Conservation (phyloP, 495 filamentous ascomycete species). For the Penicillium cataractarum region DNA sequence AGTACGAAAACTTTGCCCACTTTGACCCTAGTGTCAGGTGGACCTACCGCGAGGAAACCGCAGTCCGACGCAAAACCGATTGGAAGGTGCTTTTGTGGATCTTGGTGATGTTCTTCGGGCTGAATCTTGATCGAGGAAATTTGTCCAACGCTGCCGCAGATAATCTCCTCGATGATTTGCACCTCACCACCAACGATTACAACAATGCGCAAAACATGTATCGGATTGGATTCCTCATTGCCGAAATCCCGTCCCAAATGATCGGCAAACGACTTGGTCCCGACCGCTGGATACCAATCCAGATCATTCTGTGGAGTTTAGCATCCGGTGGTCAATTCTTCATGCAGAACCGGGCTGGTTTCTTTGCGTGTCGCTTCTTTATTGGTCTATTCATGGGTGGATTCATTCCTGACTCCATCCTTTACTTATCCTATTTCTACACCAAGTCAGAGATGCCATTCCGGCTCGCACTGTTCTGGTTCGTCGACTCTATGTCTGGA, state of each 20-base stretch:
- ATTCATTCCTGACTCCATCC: slow-evolving; percentile 39
- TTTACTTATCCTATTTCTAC: slow-evolving; percentile 75
- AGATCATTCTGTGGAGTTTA: slow-evolving; percentile 35
- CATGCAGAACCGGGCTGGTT: slow-evolving; percentile 29
- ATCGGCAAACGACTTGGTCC: slow-evolving; percentile 65
- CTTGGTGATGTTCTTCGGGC: slow-evolving; percentile 77
- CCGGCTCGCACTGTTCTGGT: slow-evolving; percentile 65
- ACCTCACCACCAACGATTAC: slow-evolving; percentile 68
- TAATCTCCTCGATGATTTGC: slow-evolving; percentile 58
- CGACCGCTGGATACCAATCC: slow-evolving; percentile 44
- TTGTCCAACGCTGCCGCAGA: slow-evolving; percentile 65
- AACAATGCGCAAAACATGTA: slow-evolving; percentile 57
- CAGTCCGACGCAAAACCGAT: slow-evolving; percentile 40
- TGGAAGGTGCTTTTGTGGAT: slow-evolving; percentile 55
- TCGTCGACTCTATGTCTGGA: slow-evolving; percentile 55
- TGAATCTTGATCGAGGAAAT: slow-evolving; percentile 76
- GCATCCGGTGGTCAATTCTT: slow-evolving; percentile 34
- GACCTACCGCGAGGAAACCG: slow-evolving; percentile 51
- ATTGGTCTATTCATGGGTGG: slow-evolving; percentile 35
- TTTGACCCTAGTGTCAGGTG: slow-evolving; percentile 54
- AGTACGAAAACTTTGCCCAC: slow-evolving; percentile 53
- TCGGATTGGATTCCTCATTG: slow-evolving; percentile 39
- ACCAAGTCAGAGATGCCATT: slow-evolving; percentile 63
- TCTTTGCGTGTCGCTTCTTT: slow-evolving; percentile 36
- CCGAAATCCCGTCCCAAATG: slow-evolving; percentile 64